Evolutionary conservation across 805 yeast genomes (phyloP), one percentile per base, ranked within the genome.

Genomic region (Saccharomycopsis fibuligera): DNA sequence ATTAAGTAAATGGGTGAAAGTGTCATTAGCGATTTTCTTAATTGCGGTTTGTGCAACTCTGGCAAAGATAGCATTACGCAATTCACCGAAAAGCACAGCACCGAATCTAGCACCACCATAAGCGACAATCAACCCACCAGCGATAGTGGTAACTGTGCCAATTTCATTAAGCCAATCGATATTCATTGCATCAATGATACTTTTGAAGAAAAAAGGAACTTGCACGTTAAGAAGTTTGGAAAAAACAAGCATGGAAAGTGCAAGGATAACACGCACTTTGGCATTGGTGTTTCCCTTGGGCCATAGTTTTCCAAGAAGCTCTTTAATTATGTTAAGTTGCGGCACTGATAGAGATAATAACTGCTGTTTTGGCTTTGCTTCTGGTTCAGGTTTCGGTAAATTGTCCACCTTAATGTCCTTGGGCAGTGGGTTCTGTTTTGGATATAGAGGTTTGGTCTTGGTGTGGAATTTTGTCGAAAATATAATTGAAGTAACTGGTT

Each of bases 21-120:
- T 89, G 60, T 85, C 86, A 43, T 81, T 71, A 1, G 98, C 96
- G 31, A 93, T 97, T 47, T 82, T 76, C 62, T 88, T 79, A 58
- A 93, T 91, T 22, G 99, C 97, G 58, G 81, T 79, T 64, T 93
- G 99, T 10, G 96, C 95, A 27, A 93, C 99, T 23, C 84, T 78
- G 0, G 98, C 97, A 69, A 93, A 93, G 4, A 93, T 81, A 0
- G 99, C 99, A 62, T 93, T 93, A 58, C 98, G 72, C 54, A 93
- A 70, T 63, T 93, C 99, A 29, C 98, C 98, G 66, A 93, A 87
- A 14, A 93, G 66, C 2, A 91, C 96, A 3, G 98, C 84, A 27
- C 98, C 96, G 60, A 93, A 88, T 51, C 99, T 72, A 0, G 98
- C 95, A 16, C 86, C 81, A 48, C 99, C 99, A 62, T 93, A 93